A percentile compares a stretch with the other conserved stretches of the same genome.
Conservation (phyloP, 2,329 filamentous ascomycete genomes). For the Dothistroma pini region DNA sequence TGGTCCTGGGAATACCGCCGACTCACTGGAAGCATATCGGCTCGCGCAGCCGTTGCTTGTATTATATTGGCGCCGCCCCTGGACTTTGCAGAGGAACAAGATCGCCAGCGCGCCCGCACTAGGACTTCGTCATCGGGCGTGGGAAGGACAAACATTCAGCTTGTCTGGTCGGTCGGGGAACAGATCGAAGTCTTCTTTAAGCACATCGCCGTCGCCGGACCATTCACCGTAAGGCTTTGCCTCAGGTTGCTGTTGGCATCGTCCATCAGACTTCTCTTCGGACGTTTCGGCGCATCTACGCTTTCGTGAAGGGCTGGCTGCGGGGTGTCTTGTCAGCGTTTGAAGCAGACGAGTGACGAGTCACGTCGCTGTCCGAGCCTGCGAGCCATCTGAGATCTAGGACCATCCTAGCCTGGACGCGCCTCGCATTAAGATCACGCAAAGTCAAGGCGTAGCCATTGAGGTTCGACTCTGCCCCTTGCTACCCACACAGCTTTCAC, state of each 20-base stretch:
- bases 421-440: conserved; percentile 4
- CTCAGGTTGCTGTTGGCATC: not conserved
- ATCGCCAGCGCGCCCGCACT: not conserved
- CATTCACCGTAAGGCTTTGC: not conserved
- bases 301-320: not conserved
- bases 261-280: not conserved
- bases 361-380: not conserved
- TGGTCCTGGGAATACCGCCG: not conserved
- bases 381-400: not conserved
- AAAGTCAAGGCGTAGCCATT: not conserved
- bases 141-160: not conserved
- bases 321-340: not conserved
- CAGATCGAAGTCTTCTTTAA: not conserved
- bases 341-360: not conserved
- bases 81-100: conserved; percentile 1
- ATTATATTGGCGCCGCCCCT: conserved; percentile 4
- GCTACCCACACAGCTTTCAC: not conserved
- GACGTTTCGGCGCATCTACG: not conserved
- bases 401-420: not conserved
- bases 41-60: conserved; percentile 3
- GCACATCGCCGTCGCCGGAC: not conserved
- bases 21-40: conserved; percentile 1
- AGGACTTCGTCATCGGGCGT: not conserved
- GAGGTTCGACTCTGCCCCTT: not conserved
- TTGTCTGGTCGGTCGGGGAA: not conserved